Evolutionary conservation across 2,329 filamentous ascomycete species (phyloP).

Genomic region (Penicillium sp.): DNA sequence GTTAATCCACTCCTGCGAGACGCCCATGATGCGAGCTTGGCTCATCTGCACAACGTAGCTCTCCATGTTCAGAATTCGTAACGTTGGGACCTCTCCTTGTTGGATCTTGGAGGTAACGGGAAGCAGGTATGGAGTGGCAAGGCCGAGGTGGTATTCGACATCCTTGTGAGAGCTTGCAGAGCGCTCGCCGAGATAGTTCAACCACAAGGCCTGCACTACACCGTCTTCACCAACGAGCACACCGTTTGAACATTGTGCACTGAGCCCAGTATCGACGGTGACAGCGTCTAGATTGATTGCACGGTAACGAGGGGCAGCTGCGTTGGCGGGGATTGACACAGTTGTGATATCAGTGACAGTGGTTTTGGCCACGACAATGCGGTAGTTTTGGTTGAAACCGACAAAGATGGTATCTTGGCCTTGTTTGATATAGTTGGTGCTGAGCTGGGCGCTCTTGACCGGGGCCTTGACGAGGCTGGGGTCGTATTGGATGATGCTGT

Average conservation of each 20-base stretch:
- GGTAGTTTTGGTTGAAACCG: conserved; percentile 94
- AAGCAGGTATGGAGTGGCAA: conserved; percentile 82
- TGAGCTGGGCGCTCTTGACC: conserved; percentile 82
- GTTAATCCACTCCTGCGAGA: conserved; percentile 92
- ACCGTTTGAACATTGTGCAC: conserved; percentile 87
- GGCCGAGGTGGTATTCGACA: conserved; percentile 92
- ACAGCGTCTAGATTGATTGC: conserved; percentile 96
- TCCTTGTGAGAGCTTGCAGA: conserved; percentile 76
- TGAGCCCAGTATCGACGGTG: conserved; percentile 90
- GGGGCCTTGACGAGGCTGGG: conserved; percentile 89
- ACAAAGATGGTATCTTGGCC: conserved; percentile 94
- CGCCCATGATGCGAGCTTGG: conserved; percentile 94
- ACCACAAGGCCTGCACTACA: conserved; percentile 90
- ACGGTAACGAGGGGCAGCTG: conserved; percentile 84
- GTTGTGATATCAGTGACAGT: conserved; percentile 96
- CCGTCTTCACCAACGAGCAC: conserved; percentile 87
- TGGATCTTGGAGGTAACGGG: conserved; percentile 88
- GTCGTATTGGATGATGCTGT: conserved; percentile 93
- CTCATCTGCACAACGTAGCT: conserved; percentile 95
- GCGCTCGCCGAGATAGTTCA: conserved; percentile 93
- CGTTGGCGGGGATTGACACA: conserved; percentile 92
- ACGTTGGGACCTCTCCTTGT: conserved; percentile 70
- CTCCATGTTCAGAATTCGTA: conserved; percentile 91
- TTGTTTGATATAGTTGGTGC: conserved; percentile 79
- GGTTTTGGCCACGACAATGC: conserved; percentile 90